Evolutionary conservation across 768 basidiomycete species (phyloP), one percentile per base, ranked within the genome.

Genomic region (Boletus pseudopeckii): DNA sequence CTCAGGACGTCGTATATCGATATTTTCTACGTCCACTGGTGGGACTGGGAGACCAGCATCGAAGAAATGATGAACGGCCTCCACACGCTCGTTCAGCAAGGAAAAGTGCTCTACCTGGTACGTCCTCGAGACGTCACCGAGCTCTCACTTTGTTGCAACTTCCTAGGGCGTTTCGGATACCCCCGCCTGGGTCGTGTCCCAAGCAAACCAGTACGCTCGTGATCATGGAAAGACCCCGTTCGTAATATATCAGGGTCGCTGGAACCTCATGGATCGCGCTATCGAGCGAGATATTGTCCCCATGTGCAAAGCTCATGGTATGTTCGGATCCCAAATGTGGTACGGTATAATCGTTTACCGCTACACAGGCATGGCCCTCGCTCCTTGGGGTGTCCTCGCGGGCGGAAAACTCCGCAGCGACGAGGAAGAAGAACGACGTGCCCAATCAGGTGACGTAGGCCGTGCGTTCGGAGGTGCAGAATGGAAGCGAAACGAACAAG

Each of bases 1-100:
- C 72, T 88, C 14, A 71, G 80, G 36, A 85, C 82, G 0, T 68
- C 75, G 15, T 86, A 79, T 55, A 75, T 83, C 61, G 81, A 83
- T 55, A 74, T 83, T 51, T 60, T 82, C 22, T 82, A 83, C 59
- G 58, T 82, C 1, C 81, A 83, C 56, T 79, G 72, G 71, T 74
- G 77, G 79, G 77, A 80, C 28, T 76, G 69, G 53, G 64, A 72
- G 3, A 76, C 75, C 1, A 71, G 70, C 2, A 71, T 79, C 34
- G 69, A 74, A 46, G 79, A 80, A 58, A 56, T 78, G 11, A 77
- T 79, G 78, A 73, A 73, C 34, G 62, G 65, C 14, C 64, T 81
- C 9, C 74, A 80, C 58, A 67, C 1, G 28, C 28, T 28, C 28
- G 28, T 28, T 28, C 28, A 28, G 63, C 57, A 63, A 40, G 75